Evolutionary conservation across 2,329 filamentous ascomycete genomes (phyloP).

Genomic region (Botrytis sinoallii): DNA sequence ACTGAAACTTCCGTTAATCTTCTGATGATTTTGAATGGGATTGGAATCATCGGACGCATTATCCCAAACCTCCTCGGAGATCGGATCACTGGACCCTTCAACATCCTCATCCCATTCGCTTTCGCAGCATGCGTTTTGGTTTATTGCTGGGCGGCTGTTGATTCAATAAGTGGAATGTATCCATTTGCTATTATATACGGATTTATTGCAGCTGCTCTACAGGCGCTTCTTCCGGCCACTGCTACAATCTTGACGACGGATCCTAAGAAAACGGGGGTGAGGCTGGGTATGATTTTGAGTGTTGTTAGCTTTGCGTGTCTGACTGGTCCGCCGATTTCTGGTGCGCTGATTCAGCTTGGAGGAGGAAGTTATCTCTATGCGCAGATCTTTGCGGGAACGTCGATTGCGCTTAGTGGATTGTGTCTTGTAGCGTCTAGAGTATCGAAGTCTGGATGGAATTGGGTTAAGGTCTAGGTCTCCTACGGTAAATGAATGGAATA

Average conservation of each 20-base stretch:
- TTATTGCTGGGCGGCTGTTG: background rate
- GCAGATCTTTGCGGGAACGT: background rate
- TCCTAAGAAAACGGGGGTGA: background rate
- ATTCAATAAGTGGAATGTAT: background rate
- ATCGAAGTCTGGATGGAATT: background rate
- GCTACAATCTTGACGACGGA: background rate
- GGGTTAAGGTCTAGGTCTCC: background rate
- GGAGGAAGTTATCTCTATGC: background rate
- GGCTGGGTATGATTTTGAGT: constrained; percentile 1
- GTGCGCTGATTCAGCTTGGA: background rate
- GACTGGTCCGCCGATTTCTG: background rate
- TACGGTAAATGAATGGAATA: background rate
- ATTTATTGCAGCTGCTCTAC: background rate
- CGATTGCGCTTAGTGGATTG: background rate
- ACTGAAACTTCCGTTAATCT: background rate
- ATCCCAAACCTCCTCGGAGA: background rate
- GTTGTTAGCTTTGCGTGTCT: background rate
- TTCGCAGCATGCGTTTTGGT: background rate
- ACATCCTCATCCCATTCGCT: background rate
- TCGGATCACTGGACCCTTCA: background rate
- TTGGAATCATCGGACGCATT: background rate
- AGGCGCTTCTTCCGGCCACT: background rate
- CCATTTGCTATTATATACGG: background rate
- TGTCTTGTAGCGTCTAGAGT: background rate
- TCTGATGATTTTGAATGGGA: background rate